phyloP scores from a whole-genome alignment of 257 asterid species.

The Solanum sitiens region DNA sequence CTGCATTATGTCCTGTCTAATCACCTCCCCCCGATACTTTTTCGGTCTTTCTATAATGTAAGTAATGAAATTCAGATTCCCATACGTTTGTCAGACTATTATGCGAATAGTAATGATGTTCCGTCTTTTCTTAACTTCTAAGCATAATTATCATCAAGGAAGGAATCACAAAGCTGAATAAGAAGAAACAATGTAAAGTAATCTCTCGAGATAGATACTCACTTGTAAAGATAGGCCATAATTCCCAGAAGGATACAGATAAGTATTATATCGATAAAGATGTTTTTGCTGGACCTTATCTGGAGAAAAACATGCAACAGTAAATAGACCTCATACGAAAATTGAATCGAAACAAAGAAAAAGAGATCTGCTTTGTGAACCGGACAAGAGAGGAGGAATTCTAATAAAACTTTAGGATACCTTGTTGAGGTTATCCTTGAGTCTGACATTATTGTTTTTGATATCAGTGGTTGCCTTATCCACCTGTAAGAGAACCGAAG shows the following conservation, averaged over 20 bases:
- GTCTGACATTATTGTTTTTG: slow-evolving; percentile 56
- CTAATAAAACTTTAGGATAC: slow-evolving; percentile 6
- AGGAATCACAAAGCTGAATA: not conserved
- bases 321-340: not conserved
- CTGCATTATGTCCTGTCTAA: not conserved
- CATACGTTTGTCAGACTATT: not conserved
- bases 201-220: slow-evolving; percentile 16
- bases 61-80: not conserved
- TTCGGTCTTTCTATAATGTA: not conserved
- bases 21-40: not conserved
- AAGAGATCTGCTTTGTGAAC: not conserved
- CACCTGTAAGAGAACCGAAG: slow-evolving; percentile 35
- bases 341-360: not conserved
- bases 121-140: not conserved
- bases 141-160: not conserved
- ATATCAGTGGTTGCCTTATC: slow-evolving; percentile 61
- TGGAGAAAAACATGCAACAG: slow-evolving; percentile 11
- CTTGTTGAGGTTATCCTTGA: slow-evolving; percentile 49
- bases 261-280: slow-evolving; percentile 65
- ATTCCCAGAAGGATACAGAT: slow-evolving; percentile 71
- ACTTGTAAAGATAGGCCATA: slow-evolving; percentile 72
- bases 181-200: not conserved
- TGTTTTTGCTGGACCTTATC: slow-evolving; percentile 64
- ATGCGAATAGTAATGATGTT: not conserved
- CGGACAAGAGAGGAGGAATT: not conserved